Base-by-base conservation (phyloP, 2,329 filamentous ascomycete genomes). In the Dendryphion nanum region DNA sequence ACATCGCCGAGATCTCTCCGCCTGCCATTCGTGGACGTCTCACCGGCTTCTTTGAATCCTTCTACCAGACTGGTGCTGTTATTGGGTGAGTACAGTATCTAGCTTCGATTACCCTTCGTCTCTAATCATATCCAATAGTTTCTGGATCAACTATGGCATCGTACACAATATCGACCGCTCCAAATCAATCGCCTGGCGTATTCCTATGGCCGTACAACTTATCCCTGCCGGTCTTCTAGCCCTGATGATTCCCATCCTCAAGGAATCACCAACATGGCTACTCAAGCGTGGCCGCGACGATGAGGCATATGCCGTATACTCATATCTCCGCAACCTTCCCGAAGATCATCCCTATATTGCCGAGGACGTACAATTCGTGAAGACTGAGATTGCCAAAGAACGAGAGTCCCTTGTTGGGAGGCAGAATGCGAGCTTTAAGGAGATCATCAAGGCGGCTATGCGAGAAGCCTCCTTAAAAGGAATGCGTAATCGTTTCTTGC, bases 11-110 rank as follows among this genome's bases (percentile, higher is more conserved):
- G 36, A 64, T 59, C 14, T 55, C 78, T 0, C 81, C 81, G 4
- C 79, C 80, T 1, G 78, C 81, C 5, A 75, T 85, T 31, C 75
- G 82, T 47, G 81, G 82, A 14, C 73, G 79, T 5, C 69, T 85
- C 1, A 79, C 83, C 15, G 81, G 81, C 33, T 74, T 84, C 38
- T 85, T 82, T 61, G 81, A 85, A 55, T 68, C 83, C 1, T 77
- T 79, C 30, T 83, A 78, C 68, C 81, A 84, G 61, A 69, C 76
- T 0, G 76, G 82, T 18, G 81, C 80, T n/a, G 61, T 67, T 36
- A 56, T 65, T 13, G 63, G 65, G n/a, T n/a, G n/a, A n/a, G n/a
- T 4, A n/a, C n/a, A n/a, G n/a, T n/a, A n/a, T n/a, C n/a, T n/a
- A n/a, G n/a, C n/a, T n/a, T n/a, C n/a, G n/a, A n/a, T n/a, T n/a